Percentiles rank a stretch among this genome's conserved stretches.
Evolutionary conservation across 2,329 filamentous ascomycete species (phyloP).

Genomic region (Neurospora sp.): DNA sequence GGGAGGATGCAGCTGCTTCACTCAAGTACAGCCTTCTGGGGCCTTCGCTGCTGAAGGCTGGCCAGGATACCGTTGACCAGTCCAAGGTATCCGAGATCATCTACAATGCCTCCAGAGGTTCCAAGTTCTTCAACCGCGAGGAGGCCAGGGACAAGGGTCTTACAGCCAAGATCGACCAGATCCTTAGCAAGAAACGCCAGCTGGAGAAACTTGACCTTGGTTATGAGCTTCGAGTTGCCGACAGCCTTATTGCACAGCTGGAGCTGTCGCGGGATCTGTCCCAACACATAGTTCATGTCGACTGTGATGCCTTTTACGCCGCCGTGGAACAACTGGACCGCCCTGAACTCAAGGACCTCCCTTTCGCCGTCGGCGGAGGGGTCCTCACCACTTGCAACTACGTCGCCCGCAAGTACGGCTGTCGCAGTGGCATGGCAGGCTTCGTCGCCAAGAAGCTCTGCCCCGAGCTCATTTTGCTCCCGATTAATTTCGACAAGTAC

Average conservation of each 20-base stretch:
- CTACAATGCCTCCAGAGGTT: slow-evolving; percentile 92
- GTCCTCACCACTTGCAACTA: slow-evolving; percentile 67
- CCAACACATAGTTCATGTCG: slow-evolving; percentile 81
- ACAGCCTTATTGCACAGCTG: slow-evolving; percentile 70
- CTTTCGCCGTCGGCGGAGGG: slow-evolving; percentile 77
- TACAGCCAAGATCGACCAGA: slow-evolving; percentile 75
- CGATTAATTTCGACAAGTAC: slow-evolving; percentile 86
- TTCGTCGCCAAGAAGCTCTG: slow-evolving; percentile 95
- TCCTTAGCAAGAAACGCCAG: slow-evolving; percentile 63
- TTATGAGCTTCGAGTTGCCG: slow-evolving; percentile 63
- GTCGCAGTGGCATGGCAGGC: slow-evolving; percentile 87
- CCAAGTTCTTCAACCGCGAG: slow-evolving; percentile 92
- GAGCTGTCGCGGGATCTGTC: slow-evolving; percentile 72
- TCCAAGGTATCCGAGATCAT: slow-evolving; percentile 88
- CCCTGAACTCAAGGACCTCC: slow-evolving; percentile 75
- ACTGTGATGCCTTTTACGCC: slow-evolving; percentile 89
- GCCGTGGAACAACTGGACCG: slow-evolving; percentile 80
- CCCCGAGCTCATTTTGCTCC: slow-evolving; percentile 71
- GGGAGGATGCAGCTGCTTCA: slow-evolving; percentile 32
- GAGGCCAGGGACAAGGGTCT: slow-evolving; percentile 71
- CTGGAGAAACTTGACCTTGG: slow-evolving; percentile 69
- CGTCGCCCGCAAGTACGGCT: slow-evolving; percentile 78
- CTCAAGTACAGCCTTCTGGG: slow-evolving; percentile 87
- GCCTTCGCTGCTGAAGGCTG: slow-evolving; percentile 85
- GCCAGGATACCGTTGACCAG: slow-evolving; percentile 90